Base-by-base conservation (phyloP, 2,329 filamentous ascomycete genomes). In the Botrytis fabae region DNA sequence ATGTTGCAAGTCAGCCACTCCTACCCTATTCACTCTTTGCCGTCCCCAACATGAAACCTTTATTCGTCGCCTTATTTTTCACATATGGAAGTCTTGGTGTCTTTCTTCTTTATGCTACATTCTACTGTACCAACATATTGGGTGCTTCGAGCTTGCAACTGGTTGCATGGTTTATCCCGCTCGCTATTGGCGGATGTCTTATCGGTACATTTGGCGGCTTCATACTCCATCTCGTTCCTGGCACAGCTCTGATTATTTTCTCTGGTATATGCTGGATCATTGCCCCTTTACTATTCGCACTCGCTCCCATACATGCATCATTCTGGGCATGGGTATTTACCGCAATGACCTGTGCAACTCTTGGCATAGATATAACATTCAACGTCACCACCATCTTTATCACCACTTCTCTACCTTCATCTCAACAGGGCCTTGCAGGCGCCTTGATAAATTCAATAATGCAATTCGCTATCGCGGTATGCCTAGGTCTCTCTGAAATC, bases 301-400 rank as follows among this genome's bases (percentile, higher is more conserved):
- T 87, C 28, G 81, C 85, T 22, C 87, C 86, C 93, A 32, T 51
- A 38, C 35, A 70, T 60, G 69, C 72, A 25, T 73, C 78, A 14
- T 77, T 77, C 83, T 94, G 92, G 92, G 87, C 90, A 0, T 93
- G 87, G 77, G 84, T 92, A 40, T 93, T 94, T 78, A 90, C 91
- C 0, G 83, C 88, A 74, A 91, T 91, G 88, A 78, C 90, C 5
- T 87, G 89, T 75, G 86, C 85, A 25, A 94, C 92, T 0, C 84
- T 93, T 48, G 91, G 90, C 32, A 88, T 94, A 73, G 92, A 94
- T 78, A 88, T 93, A 69, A 88, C 88, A n/a, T 93, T 90, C 82
- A 93, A 90, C 78, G 86, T 94, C 4, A 88, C 88, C 35, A 93
- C 91, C 77, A 86, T 94, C 74, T 94, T 92, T 81, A 91, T 93